These are phyloP conservation scores for Oidiodendron maius DNA, from an alignment of 495 filamentous ascomycete species.

Conservation along the genomic window DNA sequence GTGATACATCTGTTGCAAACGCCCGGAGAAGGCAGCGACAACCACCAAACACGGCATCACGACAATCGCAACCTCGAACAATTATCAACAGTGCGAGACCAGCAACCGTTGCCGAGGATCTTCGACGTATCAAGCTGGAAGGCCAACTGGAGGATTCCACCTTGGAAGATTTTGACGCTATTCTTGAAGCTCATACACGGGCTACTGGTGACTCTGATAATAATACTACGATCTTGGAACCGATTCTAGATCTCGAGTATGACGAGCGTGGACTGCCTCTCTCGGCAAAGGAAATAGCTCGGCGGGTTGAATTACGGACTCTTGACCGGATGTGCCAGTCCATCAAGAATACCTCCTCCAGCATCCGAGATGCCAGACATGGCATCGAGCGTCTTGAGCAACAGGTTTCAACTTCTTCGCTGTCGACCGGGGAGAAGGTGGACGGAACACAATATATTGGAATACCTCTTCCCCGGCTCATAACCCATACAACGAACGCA, in stretches of 20 bases:
- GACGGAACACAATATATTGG: conserved; percentile 28
- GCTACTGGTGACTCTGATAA: conserved; percentile 1
- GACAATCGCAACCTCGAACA: not conserved
- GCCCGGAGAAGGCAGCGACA: not conserved
- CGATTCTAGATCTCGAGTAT: conserved; percentile 18
- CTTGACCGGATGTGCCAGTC: conserved; percentile 52
- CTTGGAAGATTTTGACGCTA: conserved; percentile 29
- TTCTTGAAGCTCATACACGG: not conserved
- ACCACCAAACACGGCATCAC: not conserved
- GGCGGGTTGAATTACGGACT: conserved; percentile 35
- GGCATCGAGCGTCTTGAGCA: conserved; percentile 63
- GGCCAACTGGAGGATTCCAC: conserved; percentile 49
- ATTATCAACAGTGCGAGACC: conserved; percentile 42
- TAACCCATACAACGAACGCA: conserved; percentile 22
- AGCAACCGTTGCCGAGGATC: conserved; percentile 42
- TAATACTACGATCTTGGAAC: conserved; percentile 7
- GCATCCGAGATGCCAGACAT: conserved; percentile 60
- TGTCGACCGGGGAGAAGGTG: not conserved
- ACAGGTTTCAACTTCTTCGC: conserved; percentile 33
- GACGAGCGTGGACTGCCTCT: conserved; percentile 28
- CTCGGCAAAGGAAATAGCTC: conserved; percentile 34
- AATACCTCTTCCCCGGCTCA: conserved; percentile 55
- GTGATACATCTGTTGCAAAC: not conserved
- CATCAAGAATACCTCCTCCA: conserved; percentile 50
- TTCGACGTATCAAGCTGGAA: conserved; percentile 38